These are phyloP conservation scores for Fusarium sp. DNA, from an alignment of 2,329 filamentous ascomycete genomes.

Conservation along the genomic window DNA sequence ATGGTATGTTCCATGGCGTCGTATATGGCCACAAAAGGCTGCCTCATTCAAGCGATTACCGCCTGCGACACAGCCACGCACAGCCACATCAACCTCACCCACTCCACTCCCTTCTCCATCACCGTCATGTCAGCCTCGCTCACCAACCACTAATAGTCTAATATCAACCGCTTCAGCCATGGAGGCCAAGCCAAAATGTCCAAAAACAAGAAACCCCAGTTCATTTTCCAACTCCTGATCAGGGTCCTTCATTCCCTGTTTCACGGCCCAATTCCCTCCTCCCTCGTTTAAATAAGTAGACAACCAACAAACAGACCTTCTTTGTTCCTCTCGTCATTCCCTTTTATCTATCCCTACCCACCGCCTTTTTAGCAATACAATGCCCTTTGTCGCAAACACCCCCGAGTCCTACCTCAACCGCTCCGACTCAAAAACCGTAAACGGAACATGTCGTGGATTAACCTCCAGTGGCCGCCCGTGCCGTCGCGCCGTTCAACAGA, in stretches of 20 bases:
- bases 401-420: constrained; percentile 83
- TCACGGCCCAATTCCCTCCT: constrained; percentile 1
- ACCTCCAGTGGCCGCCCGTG: constrained; percentile 86
- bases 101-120: constrained; percentile 35
- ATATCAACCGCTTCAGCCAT: neutral
- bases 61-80: constrained; percentile 20
- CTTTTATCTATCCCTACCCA: neutral
- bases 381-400: constrained; percentile 63
- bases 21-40: neutral
- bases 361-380: constrained; percentile 28
- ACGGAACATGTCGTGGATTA: constrained; percentile 87
- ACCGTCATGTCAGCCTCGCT: constrained; percentile 21
- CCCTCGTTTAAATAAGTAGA: neutral
- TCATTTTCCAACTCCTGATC: neutral
- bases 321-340: neutral
- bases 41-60: neutral
- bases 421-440: constrained; percentile 84
- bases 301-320: neutral
- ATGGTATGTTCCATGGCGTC: neutral
- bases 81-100: constrained; percentile 37
- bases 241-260: constrained; percentile 14
- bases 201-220: constrained; percentile 16
- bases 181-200: constrained; percentile 30
- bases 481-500: constrained; percentile 70
- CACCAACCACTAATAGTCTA: constrained; percentile 10